Base-by-base conservation (phyloP, 1,284 basidiomycete species). In the Ceratobasidium sp. region DNA sequence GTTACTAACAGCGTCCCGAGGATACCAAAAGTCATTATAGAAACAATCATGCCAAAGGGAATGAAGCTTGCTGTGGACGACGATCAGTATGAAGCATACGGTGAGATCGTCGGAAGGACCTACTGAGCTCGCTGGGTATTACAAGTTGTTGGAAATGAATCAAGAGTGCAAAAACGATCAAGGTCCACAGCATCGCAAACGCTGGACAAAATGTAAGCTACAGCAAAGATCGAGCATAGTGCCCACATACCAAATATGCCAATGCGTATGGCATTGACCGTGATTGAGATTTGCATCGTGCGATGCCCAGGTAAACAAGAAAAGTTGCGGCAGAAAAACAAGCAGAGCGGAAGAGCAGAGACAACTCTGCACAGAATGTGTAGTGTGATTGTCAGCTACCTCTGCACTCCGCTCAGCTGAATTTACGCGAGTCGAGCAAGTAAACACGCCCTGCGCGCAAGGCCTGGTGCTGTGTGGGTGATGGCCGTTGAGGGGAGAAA, bases 1-100 rank as follows among this genome's bases (percentile, higher is more conserved):
- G n/a, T 7, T 35, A 86, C 91, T 82, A 79, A 93, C 93, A 95
- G 87, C 73, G 89, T 85, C 64, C 90, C 81, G 77, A 93, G 88
- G 81, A 94, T 89, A 80, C 92, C 84, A 82, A 94, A 82, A 82
- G 91, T 93, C 55, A 88, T 88, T 59, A 87, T 86, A 81, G 91
- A 93, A 59, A 94, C 92, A 81, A 94, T 94, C 82, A 94, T 89
- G 77, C 93, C 91, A 81, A 94, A 93, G 23, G 93, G 93, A 65
- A 95, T 90, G 83, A 94, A 95, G 86, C 90, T 92, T 85, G 93
- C 93, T 94, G 82, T 48, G 77, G 35, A 59, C 57, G 59, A 48
- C 79, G 27, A 44, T 76, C 55, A 70, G 55, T 16, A 38, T 23
- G 48, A 38, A 33, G n/a, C 23, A 12, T 14, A n/a, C 5, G 52